phyloP scores from a whole-genome alignment of 768 basidiomycete genomes.

The Mrakia blollopis region DNA sequence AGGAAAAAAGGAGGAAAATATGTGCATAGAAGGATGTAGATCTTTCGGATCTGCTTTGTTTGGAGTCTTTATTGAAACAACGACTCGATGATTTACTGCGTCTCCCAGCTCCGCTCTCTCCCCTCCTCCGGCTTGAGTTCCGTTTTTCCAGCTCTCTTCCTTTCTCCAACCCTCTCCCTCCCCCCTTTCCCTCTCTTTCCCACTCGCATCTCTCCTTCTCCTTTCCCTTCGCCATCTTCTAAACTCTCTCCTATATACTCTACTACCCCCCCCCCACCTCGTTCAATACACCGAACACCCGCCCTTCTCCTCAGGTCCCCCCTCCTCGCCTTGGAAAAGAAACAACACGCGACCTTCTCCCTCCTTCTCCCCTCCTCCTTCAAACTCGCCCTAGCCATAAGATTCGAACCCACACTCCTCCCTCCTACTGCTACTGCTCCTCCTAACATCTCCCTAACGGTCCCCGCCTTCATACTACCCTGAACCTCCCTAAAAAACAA shows the following conservation, averaged over 20 bases:
- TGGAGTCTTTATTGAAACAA: too few species aligned
- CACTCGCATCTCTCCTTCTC: conserved; percentile 34
- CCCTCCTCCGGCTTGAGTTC: neutral
- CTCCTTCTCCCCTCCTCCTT: neutral
- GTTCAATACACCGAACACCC: conserved; percentile 34
- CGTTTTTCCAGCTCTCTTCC: neutral
- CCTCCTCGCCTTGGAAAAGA: neutral
- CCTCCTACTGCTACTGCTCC: neutral
- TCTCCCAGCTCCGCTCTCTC: neutral
- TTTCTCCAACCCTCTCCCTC: conserved; percentile 19
- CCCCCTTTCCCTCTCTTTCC: conserved; percentile 33
- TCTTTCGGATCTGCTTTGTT: too few species aligned
- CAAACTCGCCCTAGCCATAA: neutral
- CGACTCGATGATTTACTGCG: neutral
- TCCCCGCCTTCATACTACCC: neutral
- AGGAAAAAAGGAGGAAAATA: too few species aligned
- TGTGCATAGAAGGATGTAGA: too few species aligned
- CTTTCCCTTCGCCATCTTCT: conserved; percentile 14
- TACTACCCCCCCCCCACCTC: conserved; percentile 27
- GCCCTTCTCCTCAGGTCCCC: neutral
- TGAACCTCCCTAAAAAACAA: neutral
- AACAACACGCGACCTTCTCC: neutral
- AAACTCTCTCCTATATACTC: conserved; percentile 27
- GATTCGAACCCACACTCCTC: neutral
- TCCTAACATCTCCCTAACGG: neutral